A percentile compares a stretch with the other conserved stretches of the same genome.
These are phyloP conservation scores for Globisporangium sylvaticum DNA, from an alignment of 352 stramenopile species.

Conservation along the genomic window DNA sequence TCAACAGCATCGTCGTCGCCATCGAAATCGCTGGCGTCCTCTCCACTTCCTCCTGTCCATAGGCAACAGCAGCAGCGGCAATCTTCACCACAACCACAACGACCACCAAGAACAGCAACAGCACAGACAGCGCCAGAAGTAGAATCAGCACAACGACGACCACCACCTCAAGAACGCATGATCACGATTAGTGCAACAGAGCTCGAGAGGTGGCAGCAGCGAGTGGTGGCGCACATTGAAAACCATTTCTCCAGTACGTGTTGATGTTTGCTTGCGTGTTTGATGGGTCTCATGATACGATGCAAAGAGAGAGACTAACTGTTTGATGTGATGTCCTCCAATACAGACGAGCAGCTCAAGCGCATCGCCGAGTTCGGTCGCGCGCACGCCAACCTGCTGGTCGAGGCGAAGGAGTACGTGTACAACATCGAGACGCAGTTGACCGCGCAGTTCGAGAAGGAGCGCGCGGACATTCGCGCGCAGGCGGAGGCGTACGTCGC, in stretches of 20 bases:
- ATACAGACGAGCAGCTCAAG: slow-evolving; percentile 69
- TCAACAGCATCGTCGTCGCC: neutral
- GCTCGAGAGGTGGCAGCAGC: slow-evolving; percentile 62
- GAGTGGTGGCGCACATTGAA: slow-evolving; percentile 53
- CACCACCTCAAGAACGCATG: slow-evolving; percentile 18
- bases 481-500: slow-evolving; percentile 54
- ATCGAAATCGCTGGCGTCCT: neutral
- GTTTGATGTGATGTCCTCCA: neutral
- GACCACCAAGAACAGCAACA: neutral
- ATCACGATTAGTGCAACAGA: slow-evolving; percentile 49
- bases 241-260: slow-evolving; percentile 64
- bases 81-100: neutral
- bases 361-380: slow-evolving; percentile 74
- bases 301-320: neutral
- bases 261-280: slow-evolving; percentile 2
- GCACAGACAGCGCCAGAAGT: neutral
- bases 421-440: slow-evolving; percentile 53
- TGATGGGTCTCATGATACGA: too few relatives aligned
- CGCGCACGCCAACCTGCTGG: slow-evolving; percentile 57
- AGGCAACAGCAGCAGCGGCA: neutral
- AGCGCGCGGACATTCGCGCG: slow-evolving; percentile 34
- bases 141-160: neutral
- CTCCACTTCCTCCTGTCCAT: neutral
- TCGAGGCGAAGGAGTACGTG: slow-evolving; percentile 67
- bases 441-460: slow-evolving; percentile 40